Percentiles rank a stretch among this genome's conserved stretches.
phyloP scores from a whole-genome alignment of 192 early-diverging fungal species.

The Cetraspora pellucida region DNA sequence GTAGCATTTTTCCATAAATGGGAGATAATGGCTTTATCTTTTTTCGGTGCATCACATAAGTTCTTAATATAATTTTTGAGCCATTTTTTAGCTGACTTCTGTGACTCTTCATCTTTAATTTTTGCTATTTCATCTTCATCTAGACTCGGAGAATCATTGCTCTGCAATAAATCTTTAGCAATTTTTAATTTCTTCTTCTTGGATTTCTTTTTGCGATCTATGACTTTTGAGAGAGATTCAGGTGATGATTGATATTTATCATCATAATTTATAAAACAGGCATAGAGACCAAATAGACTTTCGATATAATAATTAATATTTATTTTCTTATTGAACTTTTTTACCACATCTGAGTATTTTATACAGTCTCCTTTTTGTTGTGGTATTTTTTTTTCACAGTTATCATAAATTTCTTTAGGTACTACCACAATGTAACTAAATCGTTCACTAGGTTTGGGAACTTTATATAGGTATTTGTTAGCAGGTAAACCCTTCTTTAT shows the following conservation, averaged over 20 bases:
- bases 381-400: constrained; percentile 1
- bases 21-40: too few species aligned
- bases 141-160: too few species aligned
- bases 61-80: constrained; percentile 14
- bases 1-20: too few species aligned
- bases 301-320: constrained; percentile 30
- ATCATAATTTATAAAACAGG: constrained; percentile 20
- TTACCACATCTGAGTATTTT: constrained; percentile 24
- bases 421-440: constrained; percentile 16
- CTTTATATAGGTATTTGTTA: neutral
- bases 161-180: too few species aligned
- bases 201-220: too few species aligned
- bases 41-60: too few species aligned
- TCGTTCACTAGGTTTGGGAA: constrained; percentile 8
- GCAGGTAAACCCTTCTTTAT: constrained; percentile 4
- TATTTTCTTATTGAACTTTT: constrained; percentile 26
- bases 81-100: constrained; percentile 20
- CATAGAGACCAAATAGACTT: constrained; percentile 21
- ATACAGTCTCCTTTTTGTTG: neutral
- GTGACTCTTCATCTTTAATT: too few species aligned
- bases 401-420: constrained; percentile 3
- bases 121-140: neutral
- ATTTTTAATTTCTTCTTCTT: too few species aligned
- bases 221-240: too few species aligned
- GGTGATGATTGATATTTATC: neutral